Evolutionary conservation across 2,329 filamentous ascomycete genomes (phyloP), one percentile per base, ranked within the genome.

Genomic region (Aspergillus sp.): DNA sequence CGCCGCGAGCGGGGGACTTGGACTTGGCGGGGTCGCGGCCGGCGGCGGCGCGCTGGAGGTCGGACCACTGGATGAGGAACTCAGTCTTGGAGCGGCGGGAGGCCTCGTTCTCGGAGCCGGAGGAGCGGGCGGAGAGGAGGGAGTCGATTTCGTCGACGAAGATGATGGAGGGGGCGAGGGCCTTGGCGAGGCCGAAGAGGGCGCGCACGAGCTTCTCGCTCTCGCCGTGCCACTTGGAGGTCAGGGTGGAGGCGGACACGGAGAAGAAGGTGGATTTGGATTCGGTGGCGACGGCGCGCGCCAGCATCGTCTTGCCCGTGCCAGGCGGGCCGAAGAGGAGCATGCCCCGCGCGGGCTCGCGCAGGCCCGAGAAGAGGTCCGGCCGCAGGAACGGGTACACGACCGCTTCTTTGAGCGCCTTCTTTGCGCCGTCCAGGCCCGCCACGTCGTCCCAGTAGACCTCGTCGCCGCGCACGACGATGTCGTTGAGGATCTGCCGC

Each of bases 91-190:
- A 96, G 50, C 94, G 84, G 52, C 93, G 81, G 0, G 91, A 96
- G 1, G 94, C 91, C 73, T 99, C 94, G 63, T 97, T 89, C 66
- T 97, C 94, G 1, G 89, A 88, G 3, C 71, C 69, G 1, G 87
- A 87, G 0, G 90, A 89, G 47, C 94, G 81, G 14, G 91, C 85
- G 1, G 91, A 96, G 0, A 99, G 80, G 0, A 99, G 77, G 0
- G 92, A 96, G 70, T 99, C 94, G 57, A 99, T 99, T 69, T 99
- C 94, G 65, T 99, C 94, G 4, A 99, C 91, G 62, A 99, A 99
- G 53, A 99, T 97, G 68, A 99, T 97, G 56, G 89, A 94, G 0
- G 94, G 94, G 0, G 94, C 91, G 42, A 97, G 80, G 32, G 85
- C 81, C 69, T 95, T 95, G 4, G 94, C 92, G n/a, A 97, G 77